Base-by-base conservation (phyloP, 495 filamentous ascomycete genomes). In the Xanthoparmelia taractica region DNA sequence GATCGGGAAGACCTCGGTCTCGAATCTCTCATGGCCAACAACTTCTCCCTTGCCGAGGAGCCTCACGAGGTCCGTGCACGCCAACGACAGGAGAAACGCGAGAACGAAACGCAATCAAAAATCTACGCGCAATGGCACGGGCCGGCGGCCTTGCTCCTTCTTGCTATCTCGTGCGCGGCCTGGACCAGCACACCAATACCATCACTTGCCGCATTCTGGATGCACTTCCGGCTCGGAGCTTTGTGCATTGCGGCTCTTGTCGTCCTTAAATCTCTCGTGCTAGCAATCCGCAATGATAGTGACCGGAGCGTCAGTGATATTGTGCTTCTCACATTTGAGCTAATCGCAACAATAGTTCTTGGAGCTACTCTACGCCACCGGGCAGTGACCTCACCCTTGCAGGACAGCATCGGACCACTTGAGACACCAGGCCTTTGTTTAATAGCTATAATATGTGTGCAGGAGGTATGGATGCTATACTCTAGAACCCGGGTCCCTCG, bases 1-100 rank as follows among this genome's bases (percentile, higher is more conserved):
- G 77, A 79, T 60, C 66, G 69, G 40, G 72, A 75, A 17, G 75
- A 77, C 20, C 82, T 79, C 33, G 78, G 78, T 25, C 69, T 83
- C 13, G 79, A 81, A 68, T 72, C 66, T 40, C 57, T 80, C 34
- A 79, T 82, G 66, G 74, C 80, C 45, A 68, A 65, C 29, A 69
- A 74, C 2, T 82, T 82, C 61, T 72, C 72, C 38, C 59, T 75
- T 29, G 78, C 78, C 41, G 74, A 78, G 36, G 73, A 75, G 56
- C 71, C 70, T 27, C 36, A 29, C 6, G 70, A 70, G 59, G 73
- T 74, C 34, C 40, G 63, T 17, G 61, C 29, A 54, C 50, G 50
- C 50, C 50, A 54, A 54, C 20, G 29, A 57, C 36, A 12, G 69
- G 67, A 60, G 31, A 69, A n/a, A 68, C 69, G 29, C 57, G 62